These are phyloP conservation scores for Clarireedia sp. DNA, from an alignment of 2,329 filamentous ascomycete genomes.

Conservation along the genomic window DNA sequence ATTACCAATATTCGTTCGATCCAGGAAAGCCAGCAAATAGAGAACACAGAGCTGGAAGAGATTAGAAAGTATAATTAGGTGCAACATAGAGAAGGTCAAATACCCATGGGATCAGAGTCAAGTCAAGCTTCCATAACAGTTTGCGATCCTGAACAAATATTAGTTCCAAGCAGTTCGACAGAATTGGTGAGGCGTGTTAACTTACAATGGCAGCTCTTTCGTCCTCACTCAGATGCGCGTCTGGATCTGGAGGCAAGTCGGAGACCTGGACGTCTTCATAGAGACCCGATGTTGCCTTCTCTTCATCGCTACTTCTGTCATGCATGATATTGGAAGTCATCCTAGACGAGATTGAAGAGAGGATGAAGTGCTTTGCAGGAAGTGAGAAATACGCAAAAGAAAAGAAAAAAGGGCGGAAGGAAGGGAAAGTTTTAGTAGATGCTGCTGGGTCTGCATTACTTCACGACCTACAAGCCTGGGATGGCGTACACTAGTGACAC, in stretches of 20 bases:
- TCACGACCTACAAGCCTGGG: too few species aligned
- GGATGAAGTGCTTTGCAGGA: too few species aligned
- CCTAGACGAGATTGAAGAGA: too few species aligned
- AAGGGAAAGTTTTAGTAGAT: too few species aligned
- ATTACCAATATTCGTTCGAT: conserved; percentile 74
- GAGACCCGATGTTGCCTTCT: conserved; percentile 1
- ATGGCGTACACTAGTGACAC: too few species aligned
- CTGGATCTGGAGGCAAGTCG: conserved; percentile 40
- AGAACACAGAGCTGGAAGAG: conserved; percentile 53
- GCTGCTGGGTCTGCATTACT: too few species aligned
- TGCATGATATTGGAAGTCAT: background rate
- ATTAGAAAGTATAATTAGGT: background rate
- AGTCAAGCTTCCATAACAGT: conserved; percentile 54
- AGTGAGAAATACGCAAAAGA: too few species aligned
- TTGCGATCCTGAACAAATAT: conserved; percentile 46
- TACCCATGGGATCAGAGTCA: conserved; percentile 52
- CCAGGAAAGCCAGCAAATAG: conserved; percentile 67
- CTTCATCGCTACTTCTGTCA: background rate
- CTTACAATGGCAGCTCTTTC: conserved; percentile 55
- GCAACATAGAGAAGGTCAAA: conserved; percentile 7
- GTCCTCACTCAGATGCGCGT: conserved; percentile 55
- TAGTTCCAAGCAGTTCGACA: background rate
- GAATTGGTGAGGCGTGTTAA: background rate
- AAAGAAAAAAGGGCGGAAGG: too few species aligned
- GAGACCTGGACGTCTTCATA: background rate